Conservation (phyloP, 805 yeast species). For the Candida sithepensis region DNA sequence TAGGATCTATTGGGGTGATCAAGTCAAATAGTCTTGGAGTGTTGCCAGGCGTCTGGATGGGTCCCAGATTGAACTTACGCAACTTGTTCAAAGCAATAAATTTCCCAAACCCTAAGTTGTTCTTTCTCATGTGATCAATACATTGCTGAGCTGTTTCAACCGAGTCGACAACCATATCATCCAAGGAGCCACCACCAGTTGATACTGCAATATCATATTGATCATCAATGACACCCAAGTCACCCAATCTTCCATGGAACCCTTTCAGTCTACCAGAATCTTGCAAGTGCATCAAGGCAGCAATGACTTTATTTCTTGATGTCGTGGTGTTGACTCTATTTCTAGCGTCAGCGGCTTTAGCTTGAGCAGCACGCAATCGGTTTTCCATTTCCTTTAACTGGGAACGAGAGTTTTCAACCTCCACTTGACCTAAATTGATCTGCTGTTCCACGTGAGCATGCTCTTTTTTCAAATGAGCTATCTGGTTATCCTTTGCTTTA, state of each 20-base stretch:
- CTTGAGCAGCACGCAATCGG: slow-evolving; percentile 52
- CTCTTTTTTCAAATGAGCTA: slow-evolving; percentile 45
- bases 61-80: slow-evolving; percentile 53
- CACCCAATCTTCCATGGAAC: slow-evolving; percentile 87
- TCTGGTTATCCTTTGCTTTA: slow-evolving; percentile 44
- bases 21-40: slow-evolving; percentile 85
- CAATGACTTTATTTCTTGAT: slow-evolving; percentile 69
- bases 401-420: slow-evolving; percentile 45
- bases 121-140: slow-evolving; percentile 77
- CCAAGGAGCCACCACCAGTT: slow-evolving; percentile 88
- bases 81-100: slow-evolving; percentile 79
- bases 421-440: slow-evolving; percentile 53
- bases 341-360: slow-evolving; percentile 63
- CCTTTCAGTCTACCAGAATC: slow-evolving; percentile 82
- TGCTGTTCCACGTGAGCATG: slow-evolving; percentile 49
- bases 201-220: slow-evolving; percentile 90
- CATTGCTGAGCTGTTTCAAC: slow-evolving; percentile 58
- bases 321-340: slow-evolving; percentile 53
- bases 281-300: slow-evolving; percentile 64
- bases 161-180: slow-evolving; percentile 87
- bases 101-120: slow-evolving; percentile 82
- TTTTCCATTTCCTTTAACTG: slow-evolving; percentile 52
- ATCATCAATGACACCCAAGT: slow-evolving; percentile 85
- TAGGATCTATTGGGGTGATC: slow-evolving; percentile 60
- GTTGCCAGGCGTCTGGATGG: slow-evolving; percentile 66